Conservation (phyloP, 306 rosid genomes). For the Vigna angularis region DNA sequence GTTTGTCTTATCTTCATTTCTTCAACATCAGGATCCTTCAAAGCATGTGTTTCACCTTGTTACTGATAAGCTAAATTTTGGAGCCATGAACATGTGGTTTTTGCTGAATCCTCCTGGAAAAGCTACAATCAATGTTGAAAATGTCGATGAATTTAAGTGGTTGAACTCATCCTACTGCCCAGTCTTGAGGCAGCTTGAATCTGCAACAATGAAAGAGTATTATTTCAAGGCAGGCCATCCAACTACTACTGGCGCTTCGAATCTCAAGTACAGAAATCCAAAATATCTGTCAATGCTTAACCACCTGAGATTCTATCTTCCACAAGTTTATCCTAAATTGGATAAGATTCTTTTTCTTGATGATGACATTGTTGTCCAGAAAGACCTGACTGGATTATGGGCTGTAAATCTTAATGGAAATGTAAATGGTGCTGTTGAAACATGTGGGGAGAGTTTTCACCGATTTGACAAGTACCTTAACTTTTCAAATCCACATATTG, state of each 20-base stretch:
- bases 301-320: slow-evolving; percentile 94
- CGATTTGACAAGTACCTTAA: slow-evolving; percentile 96
- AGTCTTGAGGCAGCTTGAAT: slow-evolving; percentile 88
- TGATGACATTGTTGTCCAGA: slow-evolving; percentile 98
- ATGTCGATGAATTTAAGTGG: slow-evolving; percentile 96
- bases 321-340: slow-evolving; percentile 92
- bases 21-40: slow-evolving; percentile 82
- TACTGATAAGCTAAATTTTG: slow-evolving; percentile 90
- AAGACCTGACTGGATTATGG: slow-evolving; percentile 94
- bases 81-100: slow-evolving; percentile 99
- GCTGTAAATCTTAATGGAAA: slow-evolving; percentile 80
- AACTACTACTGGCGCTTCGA: slow-evolving; percentile 74
- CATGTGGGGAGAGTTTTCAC: slow-evolving; percentile 96
- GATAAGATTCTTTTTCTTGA: slow-evolving; percentile 94
- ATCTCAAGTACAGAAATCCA: slow-evolving; percentile 96
- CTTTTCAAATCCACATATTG: slow-evolving; percentile 85
- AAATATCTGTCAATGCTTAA: slow-evolving; percentile 98
- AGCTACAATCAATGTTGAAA: slow-evolving; percentile 89
- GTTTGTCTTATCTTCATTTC: slow-evolving; percentile 45
- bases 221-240: slow-evolving; percentile 95
- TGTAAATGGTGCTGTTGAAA: slow-evolving; percentile 97
- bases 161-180: slow-evolving; percentile 95
- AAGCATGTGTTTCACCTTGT: slow-evolving; percentile 96
- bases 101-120: slow-evolving; percentile 94
- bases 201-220: slow-evolving; percentile 91